Evolutionary conservation across 495 filamentous ascomycete species (phyloP), one percentile per base, ranked within the genome.

Genomic region (Penicillium bialowiezense): DNA sequence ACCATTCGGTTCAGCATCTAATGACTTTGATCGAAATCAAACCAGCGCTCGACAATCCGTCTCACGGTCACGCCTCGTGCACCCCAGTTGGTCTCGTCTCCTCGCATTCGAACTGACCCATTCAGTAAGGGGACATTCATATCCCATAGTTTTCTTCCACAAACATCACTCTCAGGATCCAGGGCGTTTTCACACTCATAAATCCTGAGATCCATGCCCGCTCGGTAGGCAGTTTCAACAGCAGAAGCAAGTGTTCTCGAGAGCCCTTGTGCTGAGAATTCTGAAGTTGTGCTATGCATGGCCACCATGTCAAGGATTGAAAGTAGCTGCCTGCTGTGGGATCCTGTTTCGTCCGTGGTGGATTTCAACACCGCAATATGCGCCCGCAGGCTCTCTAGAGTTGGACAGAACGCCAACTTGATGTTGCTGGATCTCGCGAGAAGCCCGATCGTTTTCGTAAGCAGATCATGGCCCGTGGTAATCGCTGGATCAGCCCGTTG

Each of bases 191-290:
- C 55, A 34, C 66, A 66, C 69, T 79, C 76, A 20, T 53, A 71
- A 18, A 81, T 62, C 20, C 70, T 44, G 21, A 77, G 59, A 28
- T 64, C 56, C 58, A 69, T 56, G 0, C 49, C 48, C 38, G 58
- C 58, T 3, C 52, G 52, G 17, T 59, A 60, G 1, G 85, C 83
- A 7, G 82, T 73, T 55, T 95, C 90, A 21, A 91, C 81, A 6
- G 86, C 68, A 18, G 67, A 64, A 9, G 90, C 79, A 13, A 88
- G 71, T 5, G 84, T 88, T 57, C 83, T 81, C 41, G 81, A 81
- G 5, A 96, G 64, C 0, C 90, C 91, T 63, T 95, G 90, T 0
- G 85, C 89, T 35, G 87, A 91, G 76, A 87, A 91, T 57, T 93
- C 89, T 46, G 81, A 80, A 4, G 88, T 91, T 21, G 74, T 66